phyloP scores from a whole-genome alignment of 768 basidiomycete species.

The Glaciozyma antarctica region DNA sequence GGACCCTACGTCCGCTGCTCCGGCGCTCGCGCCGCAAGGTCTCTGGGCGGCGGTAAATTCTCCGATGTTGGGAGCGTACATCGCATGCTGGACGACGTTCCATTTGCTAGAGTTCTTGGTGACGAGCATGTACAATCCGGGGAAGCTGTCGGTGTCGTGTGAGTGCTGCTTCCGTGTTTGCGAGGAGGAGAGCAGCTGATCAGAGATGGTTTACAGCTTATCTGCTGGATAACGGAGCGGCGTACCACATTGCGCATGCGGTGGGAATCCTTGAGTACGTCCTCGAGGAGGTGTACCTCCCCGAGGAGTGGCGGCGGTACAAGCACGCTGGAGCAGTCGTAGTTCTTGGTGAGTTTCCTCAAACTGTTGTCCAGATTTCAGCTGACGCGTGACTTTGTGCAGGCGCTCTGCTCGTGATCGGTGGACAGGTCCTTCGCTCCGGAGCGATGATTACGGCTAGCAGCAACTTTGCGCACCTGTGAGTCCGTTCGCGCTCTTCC shows the following conservation, averaged over 20 bases:
- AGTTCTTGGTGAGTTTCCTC: conserved; percentile 21
- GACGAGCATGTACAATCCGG: conserved; percentile 88
- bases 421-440: conserved; percentile 72
- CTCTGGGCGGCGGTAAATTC: conserved; percentile 44
- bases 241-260: conserved; percentile 76
- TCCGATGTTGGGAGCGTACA: conserved; percentile 70
- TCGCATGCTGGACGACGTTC: conserved; percentile 73
- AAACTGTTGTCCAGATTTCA: fast-evolving
- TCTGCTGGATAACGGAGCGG: conserved; percentile 75
- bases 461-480: conserved; percentile 77
- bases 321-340: conserved; percentile 25
- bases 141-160: conserved; percentile 90
- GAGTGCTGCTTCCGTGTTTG: conserved; percentile 40
- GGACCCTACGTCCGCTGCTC: background rate
- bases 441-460: conserved; percentile 94
- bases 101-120: conserved; percentile 92
- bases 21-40: background rate
- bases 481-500: background rate
- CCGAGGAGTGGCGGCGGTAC: conserved; percentile 13
- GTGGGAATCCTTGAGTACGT: conserved; percentile 73
- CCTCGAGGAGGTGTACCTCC: conserved; percentile 40
- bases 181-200: conserved; percentile 10
- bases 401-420: conserved; percentile 59
- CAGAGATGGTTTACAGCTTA: conserved; percentile 53
- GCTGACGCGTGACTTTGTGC: background rate